A percentile compares a stretch with the other conserved stretches of the same genome.
Evolutionary conservation across 192 early-diverging fungal species (phyloP).

Genomic region (Dissophora ornata): DNA sequence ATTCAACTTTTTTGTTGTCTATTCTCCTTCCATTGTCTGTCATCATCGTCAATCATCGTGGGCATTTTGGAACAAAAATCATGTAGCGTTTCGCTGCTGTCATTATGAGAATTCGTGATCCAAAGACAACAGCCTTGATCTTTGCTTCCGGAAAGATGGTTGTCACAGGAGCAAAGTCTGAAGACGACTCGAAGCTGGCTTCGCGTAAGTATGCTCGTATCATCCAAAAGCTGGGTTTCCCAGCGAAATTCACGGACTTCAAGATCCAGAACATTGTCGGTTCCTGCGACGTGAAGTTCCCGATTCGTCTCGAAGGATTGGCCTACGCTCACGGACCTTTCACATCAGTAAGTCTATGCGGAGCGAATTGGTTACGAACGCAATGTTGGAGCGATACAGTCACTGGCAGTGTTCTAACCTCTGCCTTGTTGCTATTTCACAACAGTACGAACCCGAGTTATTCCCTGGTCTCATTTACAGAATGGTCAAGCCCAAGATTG

Average conservation of each 20-base stretch:
- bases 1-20: constrained; percentile 40
- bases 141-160: constrained; percentile 99
- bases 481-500: constrained; percentile 99
- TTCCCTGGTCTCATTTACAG: constrained; percentile 99
- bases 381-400: too few species aligned
- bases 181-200: constrained; percentile 97
- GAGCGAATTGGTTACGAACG: not conserved
- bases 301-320: constrained; percentile 97
- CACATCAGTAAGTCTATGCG: constrained; percentile 80
- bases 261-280: constrained; percentile 99
- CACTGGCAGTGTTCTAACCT: too few species aligned
- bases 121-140: constrained; percentile 98
- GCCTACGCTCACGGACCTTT: constrained; percentile 94
- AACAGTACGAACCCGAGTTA: constrained; percentile 97
- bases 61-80: too few species aligned
- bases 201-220: constrained; percentile 99
- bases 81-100: constrained; percentile 98
- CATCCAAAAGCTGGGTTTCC: constrained; percentile 98
- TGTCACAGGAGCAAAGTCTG: constrained; percentile 96
- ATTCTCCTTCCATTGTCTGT: constrained; percentile 8
- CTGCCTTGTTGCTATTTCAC: constrained; percentile 7
- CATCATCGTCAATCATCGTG: not conserved
- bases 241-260: constrained; percentile 98
- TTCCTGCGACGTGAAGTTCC: constrained; percentile 99
- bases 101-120: constrained; percentile 99